Base-by-base conservation (phyloP, 2,329 filamentous ascomycete species). In the Exophiala bonariae region DNA sequence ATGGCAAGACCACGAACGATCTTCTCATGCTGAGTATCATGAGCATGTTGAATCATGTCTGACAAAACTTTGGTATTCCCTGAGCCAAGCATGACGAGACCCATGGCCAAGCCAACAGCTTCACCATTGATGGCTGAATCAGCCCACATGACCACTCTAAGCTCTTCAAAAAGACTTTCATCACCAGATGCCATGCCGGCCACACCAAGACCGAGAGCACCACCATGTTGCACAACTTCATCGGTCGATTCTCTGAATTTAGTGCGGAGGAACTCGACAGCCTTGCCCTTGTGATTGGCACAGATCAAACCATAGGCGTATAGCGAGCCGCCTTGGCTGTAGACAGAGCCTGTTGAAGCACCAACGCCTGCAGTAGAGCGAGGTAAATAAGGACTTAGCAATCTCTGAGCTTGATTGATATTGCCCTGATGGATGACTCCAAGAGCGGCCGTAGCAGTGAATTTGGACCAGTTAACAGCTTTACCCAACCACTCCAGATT, bases 381-480 rank as follows among this genome's bases (percentile, higher is more conserved):
- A 11, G 93, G 93, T 7, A 99, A 82, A 63, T 99, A 99, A 3
- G 93, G 93, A 63, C 96, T 90, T 11, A 99, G 79, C 2, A 99
- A 80, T 72, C 96, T 96, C 63, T 90, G 84, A 1, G 91, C 93
- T 63, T 99, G 92, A 18, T 86, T 87, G 49, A 99, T 77, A 68
- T 99, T 99, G 46, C 93, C 93, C 36, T 90, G 86, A 69, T 99
- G 93, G 54, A 99, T 96, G 41, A 97, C 93, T 67, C 93, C 93
- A 4, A 99, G 77, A 6, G 93, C 93, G 47, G 93, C 93, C 3
- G 93, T 99, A 11, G 93, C 93, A 1, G 93, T 96, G 67, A 99
- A 99, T 67, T 99, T 99, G 52, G 91, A 96, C 93, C 93, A 99
- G 74, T 99, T 99, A 38, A 97, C 90, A 19, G 93, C 93, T 75